Conservation (phyloP, 1,139 yeast genomes). For the Saccharomyces hybrid region DNA sequence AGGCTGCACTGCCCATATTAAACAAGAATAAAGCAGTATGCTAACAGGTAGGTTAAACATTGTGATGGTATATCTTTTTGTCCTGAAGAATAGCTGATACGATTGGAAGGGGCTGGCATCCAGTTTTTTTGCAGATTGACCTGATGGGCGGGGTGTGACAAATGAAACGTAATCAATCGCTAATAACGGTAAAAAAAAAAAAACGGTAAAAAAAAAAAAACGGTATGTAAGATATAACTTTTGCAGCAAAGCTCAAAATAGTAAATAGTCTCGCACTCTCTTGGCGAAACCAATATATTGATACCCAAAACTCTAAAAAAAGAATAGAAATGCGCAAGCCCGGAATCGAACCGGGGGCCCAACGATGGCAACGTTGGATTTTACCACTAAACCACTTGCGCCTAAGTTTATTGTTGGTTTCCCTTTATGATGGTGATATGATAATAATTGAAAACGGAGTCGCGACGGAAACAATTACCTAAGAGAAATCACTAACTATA, state of each 20-base stretch:
- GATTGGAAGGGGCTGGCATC: too few relatives aligned
- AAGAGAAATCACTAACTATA: too few relatives aligned
- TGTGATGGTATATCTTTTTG: neutral
- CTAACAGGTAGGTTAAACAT: neutral
- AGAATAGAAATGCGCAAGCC: conserved; percentile 37
- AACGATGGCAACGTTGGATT: conserved; percentile 6
- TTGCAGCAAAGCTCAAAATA: too few relatives aligned
- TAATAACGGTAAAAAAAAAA: too few relatives aligned
- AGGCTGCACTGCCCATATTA: neutral
- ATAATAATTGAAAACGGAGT: too few relatives aligned
- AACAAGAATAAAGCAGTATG: neutral
- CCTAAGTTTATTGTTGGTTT: neutral
- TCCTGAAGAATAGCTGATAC: too few relatives aligned
- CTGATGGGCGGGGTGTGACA: neutral
- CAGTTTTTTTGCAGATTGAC: neutral
- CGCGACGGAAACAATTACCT: too few relatives aligned
- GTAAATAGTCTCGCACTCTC: neutral
- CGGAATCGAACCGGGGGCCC: conserved; percentile 51
- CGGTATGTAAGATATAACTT: too few relatives aligned
- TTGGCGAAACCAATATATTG: neutral
- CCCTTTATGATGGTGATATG: neutral
- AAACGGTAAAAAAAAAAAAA: too few relatives aligned
- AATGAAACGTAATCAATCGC: too few relatives aligned
- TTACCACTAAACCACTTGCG: conserved; percentile 9
- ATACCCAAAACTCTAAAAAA: neutral